Conservation (phyloP, 805 yeast genomes). For the Wickerhamomyces bovis region DNA sequence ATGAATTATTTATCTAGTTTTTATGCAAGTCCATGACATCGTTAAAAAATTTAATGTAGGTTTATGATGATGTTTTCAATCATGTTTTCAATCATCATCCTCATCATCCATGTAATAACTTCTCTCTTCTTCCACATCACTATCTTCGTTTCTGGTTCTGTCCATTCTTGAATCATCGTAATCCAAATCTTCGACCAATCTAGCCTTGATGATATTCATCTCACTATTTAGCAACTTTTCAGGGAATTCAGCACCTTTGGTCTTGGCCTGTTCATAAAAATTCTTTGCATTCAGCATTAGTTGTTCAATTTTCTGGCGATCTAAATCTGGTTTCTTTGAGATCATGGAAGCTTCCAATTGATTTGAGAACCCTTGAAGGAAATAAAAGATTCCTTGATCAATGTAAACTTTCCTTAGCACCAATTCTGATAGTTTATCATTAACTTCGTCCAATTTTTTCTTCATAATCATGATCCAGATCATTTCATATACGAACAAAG, state of each 20-base stretch:
- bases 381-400: constrained; percentile 20
- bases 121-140: constrained; percentile 2
- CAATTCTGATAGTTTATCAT: constrained; percentile 16
- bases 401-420: constrained; percentile 14
- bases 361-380: constrained; percentile 20
- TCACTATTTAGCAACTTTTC: constrained; percentile 15
- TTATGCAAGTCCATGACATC: background rate
- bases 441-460: constrained; percentile 11
- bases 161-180: background rate
- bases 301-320: constrained; percentile 9
- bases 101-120: background rate
- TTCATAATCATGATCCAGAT: constrained; percentile 19
- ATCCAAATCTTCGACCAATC: constrained; percentile 4
- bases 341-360: constrained; percentile 15
- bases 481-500: constrained; percentile 10
- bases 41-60: background rate
- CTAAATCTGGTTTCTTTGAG: background rate
- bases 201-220: constrained; percentile 7
- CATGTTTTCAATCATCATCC: background rate
- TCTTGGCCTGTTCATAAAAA: constrained; percentile 12
- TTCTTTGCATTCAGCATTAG: constrained; percentile 10
- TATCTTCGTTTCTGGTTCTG: background rate
- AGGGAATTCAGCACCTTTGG: constrained; percentile 11
- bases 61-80: background rate
- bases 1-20: background rate